Conservation (phyloP, 2,329 filamentous ascomycete species). For the Clonostachys chloroleuca region DNA sequence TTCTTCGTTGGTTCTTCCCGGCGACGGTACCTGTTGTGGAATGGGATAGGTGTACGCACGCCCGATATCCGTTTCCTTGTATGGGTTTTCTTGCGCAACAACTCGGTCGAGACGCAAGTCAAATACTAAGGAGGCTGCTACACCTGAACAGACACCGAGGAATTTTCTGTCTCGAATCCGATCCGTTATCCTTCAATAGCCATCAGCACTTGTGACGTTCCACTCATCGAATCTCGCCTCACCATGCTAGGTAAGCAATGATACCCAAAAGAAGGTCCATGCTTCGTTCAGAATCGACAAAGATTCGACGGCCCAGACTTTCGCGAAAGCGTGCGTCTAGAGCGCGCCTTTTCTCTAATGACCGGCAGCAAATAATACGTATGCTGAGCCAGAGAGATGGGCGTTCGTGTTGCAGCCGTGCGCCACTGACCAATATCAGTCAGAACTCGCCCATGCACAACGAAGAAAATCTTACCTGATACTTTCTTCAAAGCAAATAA, state of each 20-base stretch:
- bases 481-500: conserved; percentile 30
- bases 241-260: conserved; percentile 27
- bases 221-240: neutral
- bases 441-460: neutral
- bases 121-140: neutral
- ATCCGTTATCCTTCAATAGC: too few relatives aligned
- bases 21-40: conserved; percentile 2
- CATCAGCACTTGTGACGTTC: neutral
- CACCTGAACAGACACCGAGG: neutral
- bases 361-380: conserved; percentile 36
- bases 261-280: conserved; percentile 49
- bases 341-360: conserved; percentile 27
- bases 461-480: conserved; percentile 6
- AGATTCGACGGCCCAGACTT: conserved; percentile 35
- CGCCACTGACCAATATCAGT: conserved; percentile 14
- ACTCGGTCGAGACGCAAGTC: conserved; percentile 9
- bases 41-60: conserved; percentile 8
- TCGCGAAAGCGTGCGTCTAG: conserved; percentile 34
- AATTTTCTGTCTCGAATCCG: neutral
- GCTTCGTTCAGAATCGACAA: conserved; percentile 40
- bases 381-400: conserved; percentile 49
- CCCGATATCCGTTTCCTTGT: conserved; percentile 5
- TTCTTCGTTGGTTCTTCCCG: conserved; percentile 19
- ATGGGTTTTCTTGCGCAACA: conserved; percentile 4
- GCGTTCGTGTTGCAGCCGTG: conserved; percentile 26